Percentiles rank a stretch among this genome's conserved stretches.
These are phyloP conservation scores for Sicyos baderoa DNA, from an alignment of 306 rosid genomes.

Conservation along the genomic window DNA sequence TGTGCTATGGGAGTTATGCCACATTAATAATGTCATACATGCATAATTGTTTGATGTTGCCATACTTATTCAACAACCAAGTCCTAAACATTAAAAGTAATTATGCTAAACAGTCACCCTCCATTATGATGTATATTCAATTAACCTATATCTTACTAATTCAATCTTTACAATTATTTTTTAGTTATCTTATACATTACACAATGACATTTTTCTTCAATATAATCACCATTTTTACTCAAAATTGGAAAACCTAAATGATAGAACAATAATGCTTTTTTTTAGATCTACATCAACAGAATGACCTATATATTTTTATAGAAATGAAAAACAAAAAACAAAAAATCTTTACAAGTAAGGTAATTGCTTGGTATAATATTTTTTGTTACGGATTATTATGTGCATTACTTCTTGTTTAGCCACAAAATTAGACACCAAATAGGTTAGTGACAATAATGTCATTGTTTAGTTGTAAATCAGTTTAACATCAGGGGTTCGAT, in stretches of 20 bases:
- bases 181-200: not conserved
- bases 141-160: not conserved
- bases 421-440: too few relatives aligned
- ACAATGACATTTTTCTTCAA: not conserved
- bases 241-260: not conserved
- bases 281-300: not conserved
- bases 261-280: not conserved
- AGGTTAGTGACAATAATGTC: too few relatives aligned
- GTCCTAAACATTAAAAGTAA: not conserved
- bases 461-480: too few relatives aligned
- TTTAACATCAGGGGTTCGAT: too few relatives aligned
- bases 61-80: not conserved
- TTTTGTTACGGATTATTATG: too few relatives aligned
- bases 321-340: too few relatives aligned
- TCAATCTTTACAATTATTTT: slow-evolving; percentile 2
- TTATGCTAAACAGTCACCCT: not conserved
- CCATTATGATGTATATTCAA: not conserved
- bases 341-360: not conserved
- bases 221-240: not conserved
- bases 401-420: too few relatives aligned
- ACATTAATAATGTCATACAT: not conserved
- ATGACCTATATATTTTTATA: not conserved
- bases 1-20: too few relatives aligned
- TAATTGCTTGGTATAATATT: too few relatives aligned
- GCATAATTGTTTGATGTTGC: not conserved